Evolutionary conservation across 352 stramenopile genomes (phyloP).

Genomic region (Halophytophthora batemanensis): DNA sequence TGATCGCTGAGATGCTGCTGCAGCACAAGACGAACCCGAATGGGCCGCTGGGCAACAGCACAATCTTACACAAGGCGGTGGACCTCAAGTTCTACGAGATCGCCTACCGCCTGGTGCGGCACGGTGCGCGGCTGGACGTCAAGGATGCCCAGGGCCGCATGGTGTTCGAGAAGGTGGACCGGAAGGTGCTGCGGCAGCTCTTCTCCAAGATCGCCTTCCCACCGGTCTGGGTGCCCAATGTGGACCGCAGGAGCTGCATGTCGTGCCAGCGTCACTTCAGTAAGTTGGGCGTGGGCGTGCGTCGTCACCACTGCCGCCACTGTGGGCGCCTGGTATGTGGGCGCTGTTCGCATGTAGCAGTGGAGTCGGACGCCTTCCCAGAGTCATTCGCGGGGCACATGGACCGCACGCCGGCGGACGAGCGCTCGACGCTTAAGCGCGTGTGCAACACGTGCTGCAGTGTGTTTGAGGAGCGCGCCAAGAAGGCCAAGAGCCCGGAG

Average conservation of each 20-base stretch:
- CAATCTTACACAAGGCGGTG: slow-evolving; percentile 70
- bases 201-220: slow-evolving; percentile 74
- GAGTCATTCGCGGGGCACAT: slow-evolving; percentile 50
- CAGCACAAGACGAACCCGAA: slow-evolving; percentile 76
- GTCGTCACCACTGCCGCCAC: slow-evolving; percentile 84
- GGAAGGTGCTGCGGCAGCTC: slow-evolving; percentile 67
- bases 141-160: slow-evolving; percentile 77
- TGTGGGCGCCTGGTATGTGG: slow-evolving; percentile 80
- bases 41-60: slow-evolving; percentile 54
- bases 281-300: slow-evolving; percentile 52
- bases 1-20: slow-evolving; percentile 79
- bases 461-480: slow-evolving; percentile 71
- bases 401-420: slow-evolving; percentile 35
- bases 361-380: slow-evolving; percentile 72
- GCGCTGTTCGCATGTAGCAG: slow-evolving; percentile 68
- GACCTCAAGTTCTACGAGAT: slow-evolving; percentile 73
- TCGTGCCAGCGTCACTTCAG: slow-evolving; percentile 75
- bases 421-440: slow-evolving; percentile 50
- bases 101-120: slow-evolving; percentile 67
- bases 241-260: slow-evolving; percentile 75
- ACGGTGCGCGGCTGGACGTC: slow-evolving; percentile 70
- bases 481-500: slow-evolving; percentile 24
- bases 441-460: slow-evolving; percentile 74
- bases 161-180: slow-evolving; percentile 84
- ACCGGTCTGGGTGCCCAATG: slow-evolving; percentile 79